Conservation (phyloP, 164 flowering plant species). For the Tetracentron sinense region DNA sequence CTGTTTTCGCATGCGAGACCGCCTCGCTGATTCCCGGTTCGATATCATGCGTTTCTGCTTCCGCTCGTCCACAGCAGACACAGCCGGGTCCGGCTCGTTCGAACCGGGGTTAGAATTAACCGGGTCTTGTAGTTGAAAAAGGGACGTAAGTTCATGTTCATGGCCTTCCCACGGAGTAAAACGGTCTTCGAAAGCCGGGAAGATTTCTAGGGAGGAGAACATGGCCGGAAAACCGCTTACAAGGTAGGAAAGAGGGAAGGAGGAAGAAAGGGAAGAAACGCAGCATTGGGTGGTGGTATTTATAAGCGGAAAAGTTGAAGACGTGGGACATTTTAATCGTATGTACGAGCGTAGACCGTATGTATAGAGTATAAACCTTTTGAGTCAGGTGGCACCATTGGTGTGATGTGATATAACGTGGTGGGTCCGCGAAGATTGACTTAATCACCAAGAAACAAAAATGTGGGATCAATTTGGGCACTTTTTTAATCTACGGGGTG, state of each 20-base stretch:
- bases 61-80: constrained; percentile 40
- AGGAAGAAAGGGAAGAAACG: constrained; percentile 69
- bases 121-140: constrained; percentile 1
- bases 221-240: constrained; percentile 25
- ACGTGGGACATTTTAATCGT: constrained; percentile 28
- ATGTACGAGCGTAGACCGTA: neutral
- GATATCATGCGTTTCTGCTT: constrained; percentile 69
- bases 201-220: constrained; percentile 29
- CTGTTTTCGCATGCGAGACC: constrained; percentile 87
- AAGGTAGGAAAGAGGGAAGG: too few relatives aligned
- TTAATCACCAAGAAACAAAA: constrained; percentile 25
- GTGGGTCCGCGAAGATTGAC: constrained; percentile 14
- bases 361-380: too few relatives aligned
- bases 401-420: neutral
- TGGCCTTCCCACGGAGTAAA: constrained; percentile 45
- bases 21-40: constrained; percentile 87
- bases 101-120: constrained; percentile 23
- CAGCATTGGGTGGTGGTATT: constrained; percentile 39
- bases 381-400: constrained; percentile 56
- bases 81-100: too few relatives aligned
- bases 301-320: constrained; percentile 24
- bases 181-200: constrained; percentile 29
- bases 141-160: constrained; percentile 24
- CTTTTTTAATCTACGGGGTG: too few relatives aligned
- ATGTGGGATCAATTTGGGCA: constrained; percentile 11